A percentile compares a stretch with the other conserved stretches of the same genome.
Conservation (phyloP, 192 early-diverging fungal genomes). For the Backusella mclennaniae region DNA sequence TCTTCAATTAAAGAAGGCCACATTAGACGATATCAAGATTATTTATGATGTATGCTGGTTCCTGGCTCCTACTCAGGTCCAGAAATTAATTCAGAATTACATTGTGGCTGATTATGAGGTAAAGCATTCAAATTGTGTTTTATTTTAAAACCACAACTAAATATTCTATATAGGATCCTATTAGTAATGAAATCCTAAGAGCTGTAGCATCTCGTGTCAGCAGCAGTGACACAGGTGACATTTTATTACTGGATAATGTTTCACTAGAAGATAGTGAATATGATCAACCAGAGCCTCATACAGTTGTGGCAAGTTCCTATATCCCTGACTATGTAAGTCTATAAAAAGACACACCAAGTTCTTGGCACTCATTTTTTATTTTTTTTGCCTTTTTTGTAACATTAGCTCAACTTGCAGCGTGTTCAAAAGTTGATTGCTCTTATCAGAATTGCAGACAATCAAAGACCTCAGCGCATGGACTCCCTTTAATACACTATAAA, state of each 20-base stretch:
- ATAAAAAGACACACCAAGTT: not conserved
- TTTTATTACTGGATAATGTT: constrained; percentile 82
- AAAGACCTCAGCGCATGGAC: constrained; percentile 12
- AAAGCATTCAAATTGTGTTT: not conserved
- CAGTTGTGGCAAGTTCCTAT: constrained; percentile 45
- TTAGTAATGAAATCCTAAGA: constrained; percentile 85
- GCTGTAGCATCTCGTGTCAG: constrained; percentile 83
- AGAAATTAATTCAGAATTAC: constrained; percentile 95
- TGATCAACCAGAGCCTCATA: constrained; percentile 49
- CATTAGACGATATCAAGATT: constrained; percentile 87
- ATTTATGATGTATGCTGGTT: constrained; percentile 99
- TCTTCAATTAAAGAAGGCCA: constrained; percentile 89
- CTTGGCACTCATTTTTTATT: not conserved
- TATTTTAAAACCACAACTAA: not conserved
- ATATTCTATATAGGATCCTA: constrained; percentile 52
- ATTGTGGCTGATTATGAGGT: constrained; percentile 96
- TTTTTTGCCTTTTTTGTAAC: not conserved
- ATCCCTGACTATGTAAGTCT: constrained; percentile 44
- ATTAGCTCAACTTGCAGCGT: constrained; percentile 21
- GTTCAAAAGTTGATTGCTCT: constrained; percentile 17
- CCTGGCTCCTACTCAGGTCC: constrained; percentile 94
- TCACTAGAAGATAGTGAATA: constrained; percentile 59
- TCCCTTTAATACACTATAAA: constrained; percentile 4
- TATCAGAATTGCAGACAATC: not conserved
- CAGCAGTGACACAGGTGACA: constrained; percentile 84